phyloP scores from a whole-genome alignment of 169 alveolate species.

The Hepatocystis sp. region DNA sequence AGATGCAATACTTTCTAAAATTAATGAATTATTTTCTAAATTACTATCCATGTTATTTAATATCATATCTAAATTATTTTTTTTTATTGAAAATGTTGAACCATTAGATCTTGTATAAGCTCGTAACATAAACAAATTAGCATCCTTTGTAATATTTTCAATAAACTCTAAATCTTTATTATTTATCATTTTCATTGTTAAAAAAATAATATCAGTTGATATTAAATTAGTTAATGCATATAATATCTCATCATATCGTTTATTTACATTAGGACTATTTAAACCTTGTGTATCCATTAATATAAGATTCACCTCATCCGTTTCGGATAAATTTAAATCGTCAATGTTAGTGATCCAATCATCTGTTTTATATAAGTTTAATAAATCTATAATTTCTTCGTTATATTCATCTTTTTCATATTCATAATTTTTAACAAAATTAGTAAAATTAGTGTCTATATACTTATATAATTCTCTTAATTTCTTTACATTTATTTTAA shows the following conservation, averaged over 20 bases:
- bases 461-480: slow-evolving; percentile 68
- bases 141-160: slow-evolving; percentile 78
- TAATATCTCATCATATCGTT: slow-evolving; percentile 83
- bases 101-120: slow-evolving; percentile 75
- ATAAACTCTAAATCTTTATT: slow-evolving; percentile 78
- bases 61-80: slow-evolving; percentile 67
- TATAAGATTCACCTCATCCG: slow-evolving; percentile 80
- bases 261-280: slow-evolving; percentile 80
- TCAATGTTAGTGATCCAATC: slow-evolving; percentile 58
- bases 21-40: slow-evolving; percentile 60
- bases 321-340: slow-evolving; percentile 38
- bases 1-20: slow-evolving; percentile 75
- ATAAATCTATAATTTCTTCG: slow-evolving; percentile 74
- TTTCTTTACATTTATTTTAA: slow-evolving; percentile 62
- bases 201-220: slow-evolving; percentile 82
- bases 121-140: slow-evolving; percentile 76
- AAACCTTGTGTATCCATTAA: slow-evolving; percentile 85
- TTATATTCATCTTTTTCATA: slow-evolving; percentile 73
- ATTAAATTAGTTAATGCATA: slow-evolving; percentile 81
- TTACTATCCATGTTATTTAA: slow-evolving; percentile 41
- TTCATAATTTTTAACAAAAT: slow-evolving; percentile 70
- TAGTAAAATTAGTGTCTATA: slow-evolving; percentile 29
- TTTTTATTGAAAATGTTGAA: slow-evolving; percentile 75
- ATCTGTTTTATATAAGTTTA: slow-evolving; percentile 46
- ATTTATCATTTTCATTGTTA: slow-evolving; percentile 80